Conservation (phyloP, 306 rosid genomes). For the Fagus sylvatica region DNA sequence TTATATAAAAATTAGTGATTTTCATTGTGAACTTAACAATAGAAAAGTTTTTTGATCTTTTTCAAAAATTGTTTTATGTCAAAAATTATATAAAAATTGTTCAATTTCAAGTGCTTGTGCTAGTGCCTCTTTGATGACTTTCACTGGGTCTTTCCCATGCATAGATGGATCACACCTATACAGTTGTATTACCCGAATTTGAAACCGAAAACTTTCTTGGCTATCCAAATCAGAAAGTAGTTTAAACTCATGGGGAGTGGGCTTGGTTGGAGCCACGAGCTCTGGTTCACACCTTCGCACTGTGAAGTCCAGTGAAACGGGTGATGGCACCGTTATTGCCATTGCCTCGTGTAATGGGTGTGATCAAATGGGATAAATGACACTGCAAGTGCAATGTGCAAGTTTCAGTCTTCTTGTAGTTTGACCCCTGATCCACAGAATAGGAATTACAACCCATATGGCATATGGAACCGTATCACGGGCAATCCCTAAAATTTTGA, state of each 20-base stretch:
- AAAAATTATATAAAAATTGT: too few relatives aligned
- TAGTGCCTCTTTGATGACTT: slow-evolving; percentile 31
- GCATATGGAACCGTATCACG: too few relatives aligned
- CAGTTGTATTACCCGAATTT: slow-evolving; percentile 35
- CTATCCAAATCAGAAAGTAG: slow-evolving; percentile 43
- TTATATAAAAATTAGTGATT: too few relatives aligned
- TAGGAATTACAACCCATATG: too few relatives aligned
- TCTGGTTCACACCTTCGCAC: slow-evolving; percentile 32
- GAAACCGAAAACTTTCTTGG: slow-evolving; percentile 44
- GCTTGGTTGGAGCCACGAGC: slow-evolving; percentile 30
- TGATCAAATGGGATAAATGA: too few relatives aligned
- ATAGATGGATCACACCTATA: slow-evolving; percentile 30
- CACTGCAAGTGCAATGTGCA: too few relatives aligned
- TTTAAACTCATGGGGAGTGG: slow-evolving; percentile 31
- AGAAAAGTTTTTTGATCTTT: too few relatives aligned
- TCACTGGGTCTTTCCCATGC: slow-evolving; percentile 33
- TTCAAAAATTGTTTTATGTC: too few relatives aligned
- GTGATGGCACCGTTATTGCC: not conserved
- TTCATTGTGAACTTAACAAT: too few relatives aligned
- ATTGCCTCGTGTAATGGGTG: not conserved
- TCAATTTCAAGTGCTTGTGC: slow-evolving; percentile 31
- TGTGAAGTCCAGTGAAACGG: slow-evolving; percentile 16
- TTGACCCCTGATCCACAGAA: too few relatives aligned
- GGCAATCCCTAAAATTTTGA: too few relatives aligned
- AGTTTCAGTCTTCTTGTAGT: too few relatives aligned